These are phyloP conservation scores for Colletotrichum spaethianum DNA, from an alignment of 2,329 filamentous ascomycete genomes.

Conservation along the genomic window DNA sequence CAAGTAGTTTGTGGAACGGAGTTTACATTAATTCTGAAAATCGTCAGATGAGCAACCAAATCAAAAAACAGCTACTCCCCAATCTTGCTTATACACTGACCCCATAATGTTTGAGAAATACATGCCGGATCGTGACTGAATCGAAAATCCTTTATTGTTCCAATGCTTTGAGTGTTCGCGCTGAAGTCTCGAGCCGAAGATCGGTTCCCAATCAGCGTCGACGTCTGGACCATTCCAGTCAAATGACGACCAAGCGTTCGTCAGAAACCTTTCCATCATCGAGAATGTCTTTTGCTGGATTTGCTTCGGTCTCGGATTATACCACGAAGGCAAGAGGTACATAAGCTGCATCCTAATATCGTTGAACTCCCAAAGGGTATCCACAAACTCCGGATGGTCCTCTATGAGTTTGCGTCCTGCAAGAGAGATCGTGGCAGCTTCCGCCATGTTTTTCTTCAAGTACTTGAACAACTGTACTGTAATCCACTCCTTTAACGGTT, in stretches of 20 bases:
- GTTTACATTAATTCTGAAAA: conserved; percentile 45
- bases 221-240: conserved; percentile 41
- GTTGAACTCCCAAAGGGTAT: conserved; percentile 47
- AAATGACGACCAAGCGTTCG: conserved; percentile 38
- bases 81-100: neutral
- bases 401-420: conserved; percentile 45
- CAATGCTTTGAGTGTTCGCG: conserved; percentile 44
- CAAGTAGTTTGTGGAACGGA: conserved; percentile 47
- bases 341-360: conserved; percentile 41
- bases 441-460: conserved; percentile 43
- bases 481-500: conserved; percentile 39
- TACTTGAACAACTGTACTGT: conserved; percentile 42
- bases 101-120: conserved; percentile 14
- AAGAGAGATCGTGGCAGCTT: conserved; percentile 43
- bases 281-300: conserved; percentile 33
- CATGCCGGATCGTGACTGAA: conserved; percentile 34
- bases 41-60: neutral
- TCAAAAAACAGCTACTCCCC: neutral
- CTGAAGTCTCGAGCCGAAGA: conserved; percentile 45
- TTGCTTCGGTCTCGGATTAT: conserved; percentile 40
- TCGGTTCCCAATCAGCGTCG: conserved; percentile 48
- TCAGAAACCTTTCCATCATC: conserved; percentile 29
- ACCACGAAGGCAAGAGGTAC: conserved; percentile 43
- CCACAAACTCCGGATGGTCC: conserved; percentile 45
- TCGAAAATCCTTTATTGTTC: conserved; percentile 40